Conservation (phyloP, 495 filamentous ascomycete genomes). For the Hyaloscypha variabilis region DNA sequence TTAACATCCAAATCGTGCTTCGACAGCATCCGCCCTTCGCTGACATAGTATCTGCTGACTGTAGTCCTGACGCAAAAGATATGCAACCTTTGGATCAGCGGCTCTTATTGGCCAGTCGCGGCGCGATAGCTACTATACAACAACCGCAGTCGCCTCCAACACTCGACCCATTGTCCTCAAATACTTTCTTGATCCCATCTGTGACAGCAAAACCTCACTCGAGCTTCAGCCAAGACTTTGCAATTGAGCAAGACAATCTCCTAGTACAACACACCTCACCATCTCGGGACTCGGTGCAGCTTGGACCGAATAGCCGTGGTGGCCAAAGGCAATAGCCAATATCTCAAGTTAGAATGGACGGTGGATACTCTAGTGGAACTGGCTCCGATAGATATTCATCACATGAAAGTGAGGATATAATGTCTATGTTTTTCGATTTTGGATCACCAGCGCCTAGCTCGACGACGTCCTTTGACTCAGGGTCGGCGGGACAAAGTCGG, state of each 20-base stretch:
- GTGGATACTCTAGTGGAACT: neutral
- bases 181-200: neutral
- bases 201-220: neutral
- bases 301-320: neutral
- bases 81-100: neutral
- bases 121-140: neutral
- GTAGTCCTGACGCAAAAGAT: neutral
- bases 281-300: neutral
- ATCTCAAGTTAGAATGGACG: neutral
- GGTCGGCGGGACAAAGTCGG: neutral
- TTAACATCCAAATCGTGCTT: neutral
- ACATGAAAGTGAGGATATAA: conserved; percentile 1
- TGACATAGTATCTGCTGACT: neutral
- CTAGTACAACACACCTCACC: neutral
- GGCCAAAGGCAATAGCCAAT: neutral
- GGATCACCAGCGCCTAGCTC: conserved; percentile 3
- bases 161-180: neutral
- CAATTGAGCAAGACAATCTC: neutral
- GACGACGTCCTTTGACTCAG: neutral
- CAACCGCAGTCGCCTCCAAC: neutral
- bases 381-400: neutral
- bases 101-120: neutral
- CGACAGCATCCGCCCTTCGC: neutral
- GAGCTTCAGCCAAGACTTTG: neutral
- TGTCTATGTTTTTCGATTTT: conserved; percentile 14